Conservation (phyloP, 2,329 filamentous ascomycete species). For the Nemania serpens region DNA sequence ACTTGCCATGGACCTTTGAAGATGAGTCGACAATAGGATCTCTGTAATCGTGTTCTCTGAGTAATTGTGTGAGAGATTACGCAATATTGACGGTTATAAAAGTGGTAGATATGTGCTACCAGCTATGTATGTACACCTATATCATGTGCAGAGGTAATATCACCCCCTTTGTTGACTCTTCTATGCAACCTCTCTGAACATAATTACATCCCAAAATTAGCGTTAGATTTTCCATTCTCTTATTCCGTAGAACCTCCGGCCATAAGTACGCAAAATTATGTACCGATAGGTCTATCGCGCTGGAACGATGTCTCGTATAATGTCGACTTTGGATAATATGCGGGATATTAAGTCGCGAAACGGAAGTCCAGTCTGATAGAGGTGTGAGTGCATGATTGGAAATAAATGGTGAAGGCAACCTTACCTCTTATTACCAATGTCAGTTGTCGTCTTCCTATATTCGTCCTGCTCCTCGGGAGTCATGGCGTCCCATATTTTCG, state of each 20-base stretch:
- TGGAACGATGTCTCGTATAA: not conserved
- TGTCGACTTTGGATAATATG: constrained; percentile 2
- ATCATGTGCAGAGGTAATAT: not conserved
- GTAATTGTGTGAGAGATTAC: no score
- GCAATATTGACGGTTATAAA: no score
- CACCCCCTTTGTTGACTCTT: not conserved
- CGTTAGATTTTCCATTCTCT: not conserved
- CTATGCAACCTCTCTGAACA: not conserved
- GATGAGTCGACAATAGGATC: no score
- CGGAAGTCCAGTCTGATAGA: constrained; percentile 33
- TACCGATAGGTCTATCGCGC: not conserved
- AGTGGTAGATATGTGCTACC: not conserved
- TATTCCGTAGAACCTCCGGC: not conserved
- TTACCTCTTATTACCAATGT: constrained; percentile 52
- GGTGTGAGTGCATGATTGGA: not conserved
- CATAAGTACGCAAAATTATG: not conserved
- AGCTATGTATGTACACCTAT: not conserved
- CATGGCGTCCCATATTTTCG: constrained; percentile 46
- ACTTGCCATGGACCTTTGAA: no score
- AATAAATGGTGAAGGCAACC: not conserved
- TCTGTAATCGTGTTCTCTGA: no score
- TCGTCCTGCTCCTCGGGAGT: constrained; percentile 46
- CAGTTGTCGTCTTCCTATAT: constrained; percentile 51
- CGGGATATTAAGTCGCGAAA: constrained; percentile 30
- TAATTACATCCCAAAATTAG: no score